Base-by-base conservation (phyloP, 2,329 filamentous ascomycete genomes). In the Calonectria montana region DNA sequence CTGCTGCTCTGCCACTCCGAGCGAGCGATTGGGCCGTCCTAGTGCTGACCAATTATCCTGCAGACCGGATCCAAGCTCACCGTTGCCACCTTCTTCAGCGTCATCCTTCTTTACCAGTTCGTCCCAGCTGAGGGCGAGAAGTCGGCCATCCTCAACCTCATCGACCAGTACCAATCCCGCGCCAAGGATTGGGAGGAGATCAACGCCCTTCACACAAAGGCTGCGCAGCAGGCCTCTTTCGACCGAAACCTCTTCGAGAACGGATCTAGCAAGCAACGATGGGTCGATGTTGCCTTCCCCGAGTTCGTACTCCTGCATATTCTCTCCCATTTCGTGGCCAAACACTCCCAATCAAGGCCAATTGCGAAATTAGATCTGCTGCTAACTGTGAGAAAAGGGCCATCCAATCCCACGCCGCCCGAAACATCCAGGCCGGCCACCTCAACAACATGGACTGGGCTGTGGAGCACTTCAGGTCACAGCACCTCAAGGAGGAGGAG, bases 391-490 rank as follows among this genome's bases (percentile, higher is more conserved):
- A 5, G 8, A 71, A 23, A 70, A 91, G 89, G 80, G 82, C 87
- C 25, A 81, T 91, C 66, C 82, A 86, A 75, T 83, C 85, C n/a
- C 86, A 88, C 72, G 86, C 87, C 23, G 84, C 85, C 23, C 85
- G 85, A 80, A 90, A 89, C 81, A 84, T 91, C 21, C 87, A 87
- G 29, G 89, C 90, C 31, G 90, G 90, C 47, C 87, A 89, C 76
- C 83, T 85, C 73, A 80, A 84, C 75, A 89, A 89, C 81, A 81
- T 91, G 57, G 88, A 90, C 80, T 83, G 89, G 76, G 85, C 91
- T 31, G 85, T 90, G 18, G 88, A 87, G 79, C 90, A 91, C 82
- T 91, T 89, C 84, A 84, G 84, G 77, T 84, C 88, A 80, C 82
- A 88, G 82, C 86, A 91, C 75, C 77, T 87, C 67, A 86, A 86